Base-by-base conservation (phyloP, 257 asterid genomes). In the Ligustrum vulgare region DNA sequence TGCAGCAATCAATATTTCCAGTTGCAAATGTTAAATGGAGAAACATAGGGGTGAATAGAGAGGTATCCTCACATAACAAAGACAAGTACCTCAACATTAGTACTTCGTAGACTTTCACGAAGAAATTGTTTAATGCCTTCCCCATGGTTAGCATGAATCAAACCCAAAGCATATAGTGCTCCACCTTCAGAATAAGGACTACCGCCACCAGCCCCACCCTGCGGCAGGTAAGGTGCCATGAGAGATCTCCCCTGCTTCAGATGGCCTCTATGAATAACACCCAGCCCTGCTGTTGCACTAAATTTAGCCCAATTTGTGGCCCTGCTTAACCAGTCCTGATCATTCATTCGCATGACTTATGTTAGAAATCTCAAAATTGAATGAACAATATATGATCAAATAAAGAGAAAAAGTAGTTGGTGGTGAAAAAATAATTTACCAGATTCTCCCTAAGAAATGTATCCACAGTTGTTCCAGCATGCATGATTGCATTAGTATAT, bases 131-230 rank as follows among this genome's bases (percentile, higher is more conserved):
- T 93, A 74, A 95, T 93, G 74, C 98, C 99, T 74, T 95, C 99
- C 62, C 98, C 99, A 65, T 94, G 99, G 81, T 95, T 95, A 31
- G 97, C 96, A 84, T 95, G 99, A 79, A 95, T 91, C 76, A 95
- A 84, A 77, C 99, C 99, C 69, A 95, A 85, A 83, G 97, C 99
- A 81, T 93, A 95, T 34, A 93, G 77, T 45, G 98, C 98, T 73
- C 99, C 99, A 81, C 99, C 99, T 86, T 93, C 98, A 63, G 99
- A 89, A 78, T 89, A 95, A 54, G 99, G 99, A 83, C 99, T 91
- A 34, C 96, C 93, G 45, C 95, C 96, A 62, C 93, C 97, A 78
- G 88, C 91, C 51, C 97, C 97, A 79, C 97, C 90, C 77, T 91
- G 98, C 2, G 98, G 99, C 88, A 94, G 85, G 87, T 94, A 94